Conservation (phyloP, 768 basidiomycete species). For the Royoungia palumana region DNA sequence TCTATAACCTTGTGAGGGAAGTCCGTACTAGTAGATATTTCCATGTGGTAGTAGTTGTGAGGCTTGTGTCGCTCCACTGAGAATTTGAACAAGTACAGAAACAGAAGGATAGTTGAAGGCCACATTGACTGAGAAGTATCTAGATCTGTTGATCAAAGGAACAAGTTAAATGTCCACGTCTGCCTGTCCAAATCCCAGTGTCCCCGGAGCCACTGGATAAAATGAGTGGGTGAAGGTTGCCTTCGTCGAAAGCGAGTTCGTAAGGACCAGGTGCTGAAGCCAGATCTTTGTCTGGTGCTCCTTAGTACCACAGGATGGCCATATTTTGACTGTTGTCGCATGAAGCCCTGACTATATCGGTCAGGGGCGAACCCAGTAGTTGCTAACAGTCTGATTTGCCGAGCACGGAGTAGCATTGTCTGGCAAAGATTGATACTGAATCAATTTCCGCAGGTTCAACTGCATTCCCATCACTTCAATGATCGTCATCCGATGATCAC, state of each 20-base stretch:
- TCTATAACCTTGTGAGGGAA: conserved; percentile 47
- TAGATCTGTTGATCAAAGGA: neutral
- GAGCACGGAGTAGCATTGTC: conserved; percentile 45
- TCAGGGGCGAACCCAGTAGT: conserved; percentile 55
- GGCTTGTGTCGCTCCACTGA: conserved; percentile 49
- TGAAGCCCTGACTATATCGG: conserved; percentile 23
- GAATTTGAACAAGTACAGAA: conserved; percentile 57
- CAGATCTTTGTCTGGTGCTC: conserved; percentile 45
- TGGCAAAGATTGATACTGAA: conserved; percentile 29
- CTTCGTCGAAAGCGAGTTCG: conserved; percentile 36
- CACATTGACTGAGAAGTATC: conserved; percentile 19
- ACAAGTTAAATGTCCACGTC: conserved; percentile 35
- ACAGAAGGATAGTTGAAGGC: conserved; percentile 39
- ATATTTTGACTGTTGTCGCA: conserved; percentile 40
- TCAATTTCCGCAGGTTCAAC: conserved; percentile 43
- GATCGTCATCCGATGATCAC: conserved; percentile 46
- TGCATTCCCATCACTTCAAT: conserved; percentile 52
- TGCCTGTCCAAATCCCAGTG: conserved; percentile 36
- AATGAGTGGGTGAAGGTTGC: conserved; percentile 36
- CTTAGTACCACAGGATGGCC: conserved; percentile 51
- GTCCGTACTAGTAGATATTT: conserved; percentile 41
- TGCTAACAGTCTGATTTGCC: conserved; percentile 45
- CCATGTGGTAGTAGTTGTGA: conserved; percentile 47
- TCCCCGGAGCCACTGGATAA: conserved; percentile 37
- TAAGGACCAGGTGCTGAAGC: conserved; percentile 28